Evolutionary conservation across 257 asterid genomes (phyloP).

Genomic region (Nyctanthes arbortristis): DNA sequence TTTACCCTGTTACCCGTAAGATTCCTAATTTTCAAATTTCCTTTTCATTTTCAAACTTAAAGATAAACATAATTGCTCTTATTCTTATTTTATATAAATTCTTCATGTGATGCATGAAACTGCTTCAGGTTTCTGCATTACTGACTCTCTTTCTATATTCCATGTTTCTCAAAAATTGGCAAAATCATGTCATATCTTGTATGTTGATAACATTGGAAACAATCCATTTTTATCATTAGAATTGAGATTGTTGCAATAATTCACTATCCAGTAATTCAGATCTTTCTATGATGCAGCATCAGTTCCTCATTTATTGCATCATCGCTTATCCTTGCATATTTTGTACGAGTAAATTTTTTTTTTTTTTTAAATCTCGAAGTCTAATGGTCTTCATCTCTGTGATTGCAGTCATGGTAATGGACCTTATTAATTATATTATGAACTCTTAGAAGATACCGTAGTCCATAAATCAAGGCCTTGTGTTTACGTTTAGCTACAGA

Average conservation of each 20-base stretch:
- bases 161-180: not conserved
- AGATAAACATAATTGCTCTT: not conserved
- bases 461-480: not conserved
- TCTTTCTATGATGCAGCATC: too few species aligned
- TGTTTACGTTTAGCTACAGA: not conserved
- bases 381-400: not conserved
- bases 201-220: not conserved
- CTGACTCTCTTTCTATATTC: not conserved
- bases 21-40: not conserved
- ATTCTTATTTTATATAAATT: not conserved
- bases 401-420: not conserved
- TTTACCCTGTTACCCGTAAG: not conserved
- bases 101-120: not conserved
- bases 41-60: not conserved
- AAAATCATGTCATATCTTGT: not conserved
- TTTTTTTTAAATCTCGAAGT: too few species aligned
- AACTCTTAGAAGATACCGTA: too few species aligned
- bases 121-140: not conserved
- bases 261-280: not conserved
- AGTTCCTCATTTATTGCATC: not conserved
- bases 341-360: not conserved
- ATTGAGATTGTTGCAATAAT: not conserved
- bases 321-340: not conserved
- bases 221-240: too few species aligned
- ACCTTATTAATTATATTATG: too few species aligned